These are phyloP conservation scores for Amanita pallidorosea DNA, from an alignment of 768 basidiomycete species.

Conservation along the genomic window DNA sequence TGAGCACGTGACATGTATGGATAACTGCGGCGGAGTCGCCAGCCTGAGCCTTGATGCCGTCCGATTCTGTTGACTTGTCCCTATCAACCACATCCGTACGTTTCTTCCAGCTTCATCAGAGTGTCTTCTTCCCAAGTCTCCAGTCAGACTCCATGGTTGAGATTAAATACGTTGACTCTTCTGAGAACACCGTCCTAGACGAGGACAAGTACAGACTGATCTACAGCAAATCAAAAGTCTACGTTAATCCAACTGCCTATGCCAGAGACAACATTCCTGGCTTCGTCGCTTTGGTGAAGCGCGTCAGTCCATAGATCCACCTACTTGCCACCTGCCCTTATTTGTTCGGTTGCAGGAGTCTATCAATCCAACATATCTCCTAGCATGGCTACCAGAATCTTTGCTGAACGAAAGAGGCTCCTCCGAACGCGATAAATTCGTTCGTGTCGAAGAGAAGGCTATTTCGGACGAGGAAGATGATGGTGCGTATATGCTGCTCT, in stretches of 20 bases:
- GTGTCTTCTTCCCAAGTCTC: not conserved
- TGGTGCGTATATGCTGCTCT: conserved; percentile 29
- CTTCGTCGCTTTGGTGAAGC: conserved; percentile 85
- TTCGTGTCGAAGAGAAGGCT: conserved; percentile 67
- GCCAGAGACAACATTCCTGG: conserved; percentile 90
- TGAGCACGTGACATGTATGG: conserved; percentile 2
- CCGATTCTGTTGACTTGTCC: conserved; percentile 23
- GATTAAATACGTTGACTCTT: conserved; percentile 39
- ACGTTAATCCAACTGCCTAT: conserved; percentile 90
- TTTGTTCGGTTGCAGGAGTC: conserved; percentile 43
- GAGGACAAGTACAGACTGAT: conserved; percentile 67
- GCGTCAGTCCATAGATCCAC: conserved; percentile 36
- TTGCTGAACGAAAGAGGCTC: conserved; percentile 74
- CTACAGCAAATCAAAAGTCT: conserved; percentile 90
- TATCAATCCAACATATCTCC: conserved; percentile 61
- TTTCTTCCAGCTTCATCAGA: conserved; percentile 6
- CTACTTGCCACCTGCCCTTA: not conserved
- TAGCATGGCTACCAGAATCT: conserved; percentile 91
- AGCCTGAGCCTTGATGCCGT: conserved; percentile 7
- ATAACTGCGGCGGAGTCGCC: conserved; percentile 1
- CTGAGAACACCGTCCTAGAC: conserved; percentile 15
- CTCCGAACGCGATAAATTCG: conserved; percentile 84
- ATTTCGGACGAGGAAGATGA: conserved; percentile 57
- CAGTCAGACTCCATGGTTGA: conserved; percentile 67
- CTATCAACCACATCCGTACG: conserved; percentile 40